Conservation (phyloP, 805 yeast species). For the Candida wancherniae region DNA sequence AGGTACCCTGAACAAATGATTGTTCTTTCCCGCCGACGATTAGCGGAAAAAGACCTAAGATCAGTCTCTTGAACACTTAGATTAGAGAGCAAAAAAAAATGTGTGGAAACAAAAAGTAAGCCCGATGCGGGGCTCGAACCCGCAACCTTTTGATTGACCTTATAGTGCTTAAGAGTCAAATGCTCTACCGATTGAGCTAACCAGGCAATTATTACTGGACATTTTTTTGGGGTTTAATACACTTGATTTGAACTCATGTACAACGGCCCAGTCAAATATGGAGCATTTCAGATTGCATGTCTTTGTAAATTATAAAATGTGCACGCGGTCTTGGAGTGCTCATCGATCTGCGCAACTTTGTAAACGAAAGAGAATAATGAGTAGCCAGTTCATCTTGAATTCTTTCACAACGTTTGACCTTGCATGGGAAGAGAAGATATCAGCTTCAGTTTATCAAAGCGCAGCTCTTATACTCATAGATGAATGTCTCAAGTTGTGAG, state of each 20-base stretch:
- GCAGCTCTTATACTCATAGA: no score
- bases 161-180: slow-evolving; percentile 18
- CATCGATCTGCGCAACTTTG: no score
- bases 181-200: slow-evolving; percentile 22
- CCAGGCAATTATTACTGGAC: slow-evolving; percentile 10
- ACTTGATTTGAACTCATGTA: background rate
- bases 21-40: background rate
- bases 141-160: slow-evolving; percentile 22
- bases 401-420: no score
- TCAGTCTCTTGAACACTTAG: background rate
- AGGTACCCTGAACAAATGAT: background rate
- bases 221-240: background rate
- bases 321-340: no score
- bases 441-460: no score
- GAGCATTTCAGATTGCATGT: no score
- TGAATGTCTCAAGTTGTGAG: no score
- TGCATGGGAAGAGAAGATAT: no score
- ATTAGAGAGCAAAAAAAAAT: background rate
- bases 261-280: no score
- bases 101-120: slow-evolving; percentile 8
- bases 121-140: slow-evolving; percentile 23
- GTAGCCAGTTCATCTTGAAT: no score
- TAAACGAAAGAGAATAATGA: no score
- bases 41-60: background rate
- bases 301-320: no score